Evolutionary conservation across 805 yeast species (phyloP), one percentile per base, ranked within the genome.

Genomic region (Yarrowia sp.): DNA sequence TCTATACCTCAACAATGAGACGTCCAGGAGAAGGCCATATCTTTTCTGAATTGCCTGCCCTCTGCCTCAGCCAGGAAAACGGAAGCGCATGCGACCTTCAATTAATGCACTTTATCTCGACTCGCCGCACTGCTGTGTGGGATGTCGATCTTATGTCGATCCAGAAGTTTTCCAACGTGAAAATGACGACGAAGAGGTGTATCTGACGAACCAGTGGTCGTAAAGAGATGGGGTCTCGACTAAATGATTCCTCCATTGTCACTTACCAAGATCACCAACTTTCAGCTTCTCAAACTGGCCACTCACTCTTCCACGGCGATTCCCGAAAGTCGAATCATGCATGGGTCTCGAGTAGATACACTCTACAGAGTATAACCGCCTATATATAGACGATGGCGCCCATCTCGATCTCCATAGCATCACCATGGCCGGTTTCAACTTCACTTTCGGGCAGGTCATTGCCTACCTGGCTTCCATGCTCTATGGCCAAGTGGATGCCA

Each of bases 401-500:
- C 46, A 6, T 17, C 20, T n/a, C 5, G 15, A 8, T 10, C 1
- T 30, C 10, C 17, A 46, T 46, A 46, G 15, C 10, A 4, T 4
- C 56, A 36, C 36, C 17, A 52, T 52, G 58, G 14, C 36, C 7
- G 52, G 38, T 4, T 47, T 30, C 52, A 38, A 52, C 34, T 17
- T 38, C 43, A 52, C 58, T 9, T 38, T 52, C 15, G 58, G 58
- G 8, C 58, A 52, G 33, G 58, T 52, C 19, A 8, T 52, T 14
- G 17, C 58, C 34, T 52, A 52, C 43, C 42, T 52, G 43, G 17
- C 20, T 8, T 52, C 58, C 43, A 52, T 52, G 34, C 14, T 52
- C 33, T 52, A n/a, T 19, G 58, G 58, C 8, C 58, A 52, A 43
- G 58, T 52, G 33, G 58, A 34, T 14, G 58, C 58, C 9, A 52